Conservation (phyloP, 1,139 yeast genomes). For the Diutina mesorugosa region DNA sequence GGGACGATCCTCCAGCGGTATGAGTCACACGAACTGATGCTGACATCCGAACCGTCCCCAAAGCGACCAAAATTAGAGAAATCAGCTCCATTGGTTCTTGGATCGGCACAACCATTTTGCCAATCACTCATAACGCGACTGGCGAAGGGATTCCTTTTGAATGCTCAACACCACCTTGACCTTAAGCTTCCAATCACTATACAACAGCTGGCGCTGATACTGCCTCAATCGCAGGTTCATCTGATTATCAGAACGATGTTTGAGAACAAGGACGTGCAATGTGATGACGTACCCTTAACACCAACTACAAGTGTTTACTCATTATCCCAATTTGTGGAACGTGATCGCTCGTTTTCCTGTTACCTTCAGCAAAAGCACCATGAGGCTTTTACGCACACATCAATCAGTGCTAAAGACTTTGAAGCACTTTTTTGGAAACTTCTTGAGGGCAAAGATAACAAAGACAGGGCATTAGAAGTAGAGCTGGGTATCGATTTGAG, state of each 20-base stretch:
- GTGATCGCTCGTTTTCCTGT: slow-evolving; percentile 19
- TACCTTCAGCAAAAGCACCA: slow-evolving; percentile 10
- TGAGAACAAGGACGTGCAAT: background rate
- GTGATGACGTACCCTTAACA: background rate
- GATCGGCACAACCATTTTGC: slow-evolving; percentile 30
- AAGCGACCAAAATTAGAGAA: slow-evolving; percentile 5
- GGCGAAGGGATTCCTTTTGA: slow-evolving; percentile 36
- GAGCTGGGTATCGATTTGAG: slow-evolving; percentile 18
- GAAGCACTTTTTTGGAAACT: slow-evolving; percentile 34
- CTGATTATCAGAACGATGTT: background rate
- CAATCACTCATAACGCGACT: slow-evolving; percentile 32
- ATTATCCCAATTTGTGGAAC: slow-evolving; percentile 7
- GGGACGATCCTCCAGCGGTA: slow-evolving; percentile 22
- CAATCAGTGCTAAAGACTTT: slow-evolving; percentile 16
- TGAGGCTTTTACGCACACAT: slow-evolving; percentile 10
- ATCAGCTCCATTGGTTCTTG: slow-evolving; percentile 22
- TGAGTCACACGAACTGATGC: slow-evolving; percentile 9
- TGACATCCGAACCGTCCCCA: background rate
- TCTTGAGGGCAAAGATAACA: slow-evolving; percentile 2
- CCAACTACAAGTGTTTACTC: background rate
- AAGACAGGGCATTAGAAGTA: slow-evolving; percentile 16
- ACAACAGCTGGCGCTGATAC: slow-evolving; percentile 1
- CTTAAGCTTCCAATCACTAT: background rate
- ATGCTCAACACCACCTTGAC: slow-evolving; percentile 24
- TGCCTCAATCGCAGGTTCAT: background rate